Evolutionary conservation across 2,329 filamentous ascomycete genomes (phyloP), one percentile per base, ranked within the genome.

Genomic region (Lachnellula subtilissima): DNA sequence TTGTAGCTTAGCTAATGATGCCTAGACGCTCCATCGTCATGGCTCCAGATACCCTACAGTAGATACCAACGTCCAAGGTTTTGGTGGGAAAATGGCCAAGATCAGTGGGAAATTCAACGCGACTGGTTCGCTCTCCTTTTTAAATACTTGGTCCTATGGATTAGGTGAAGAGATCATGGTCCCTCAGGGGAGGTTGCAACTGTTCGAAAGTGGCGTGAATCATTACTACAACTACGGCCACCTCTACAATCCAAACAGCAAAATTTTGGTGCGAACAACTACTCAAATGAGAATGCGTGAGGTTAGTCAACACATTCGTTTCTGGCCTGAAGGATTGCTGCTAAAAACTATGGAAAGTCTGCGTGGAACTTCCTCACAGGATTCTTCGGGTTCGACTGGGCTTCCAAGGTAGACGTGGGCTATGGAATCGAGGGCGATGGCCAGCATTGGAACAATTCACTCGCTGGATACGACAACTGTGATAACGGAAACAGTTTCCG

Each of bases 311-410:
- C 3, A 32, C 28, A 32, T 11, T 9, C 9, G 28, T 32, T 12
- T 8, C 28, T 11, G 2, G 28, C 9, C 4, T 12, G 28, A 32
- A 32, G 28, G 28, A 32, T 32, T 32, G 3, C 28, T 32, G 28
- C 28, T 32, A 12, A 32, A 12, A 11, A 32, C 15, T 28, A 28
- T 39, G 25, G 35, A 4, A 32, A 69, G 67, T 40, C 63, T 45
- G 87, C 87, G 3, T 87, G 91, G 70, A 87, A 91, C 70, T 91
- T 90, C 71, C 73, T 91, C 67, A 85, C 87, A 5, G 88, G 88
- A 0, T 91, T 91, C 74, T 91, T 91, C 66, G 88, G 88, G 0
- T 77, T 90, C 0, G 81, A 86, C 48, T 91, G 87, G 87, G 78
- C 83, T 1, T 78, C 84, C 32, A 88, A 90, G 66, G 87, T 80